Evolutionary conservation across 2,329 filamentous ascomycete genomes (phyloP), one percentile per base, ranked within the genome.

Genomic region (Hypoxylon sp.): DNA sequence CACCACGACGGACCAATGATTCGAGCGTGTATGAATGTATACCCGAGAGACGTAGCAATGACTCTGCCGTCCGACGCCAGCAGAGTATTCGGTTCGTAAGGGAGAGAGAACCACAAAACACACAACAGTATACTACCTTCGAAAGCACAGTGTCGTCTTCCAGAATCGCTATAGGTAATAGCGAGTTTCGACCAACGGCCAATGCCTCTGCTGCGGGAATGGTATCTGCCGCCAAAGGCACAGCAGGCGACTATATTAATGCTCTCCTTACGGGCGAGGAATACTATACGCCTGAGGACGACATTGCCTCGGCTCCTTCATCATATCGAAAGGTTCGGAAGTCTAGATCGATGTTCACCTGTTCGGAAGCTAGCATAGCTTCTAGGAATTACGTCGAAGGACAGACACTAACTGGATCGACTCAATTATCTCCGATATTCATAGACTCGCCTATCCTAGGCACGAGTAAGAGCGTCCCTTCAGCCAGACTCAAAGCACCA

Each of bases 11-110:
- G n/a, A 69, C 66, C 35, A 63, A 69, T 9, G 72, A 70, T 47
- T 66, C 59, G 2, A 59, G 33, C 57, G 39, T 66, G 10, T 65
- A 66, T 57, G 62, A 70, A 9, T 69, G 69, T 53, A 70, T 57
- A 22, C 54, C 54, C 1, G 68, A 71, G 11, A 54, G 66, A 11
- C 57, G 48, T 37, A 72, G 71, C 2, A 74, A 74, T n/a, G 67
- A 72, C 29, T 31, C 76, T 59, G 8, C 70, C 61, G 8, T 86
- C 11, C 78, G 75, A 44, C 83, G 82, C 6, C 83, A 84, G 63
- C 85, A 86, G 61, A 90, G 88, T 71, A 83, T 91, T 46, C 84
- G 88, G 1, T 90, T 88, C 68, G 80, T 84, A 6, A 74, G 66
- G 17, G 53, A 68, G 4, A 72, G 68, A 33, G 29, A 58, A 1